phyloP scores from a whole-genome alignment of 225 moss, liverwort and hornwort species.

The Pseudoscleropodium purum region DNA sequence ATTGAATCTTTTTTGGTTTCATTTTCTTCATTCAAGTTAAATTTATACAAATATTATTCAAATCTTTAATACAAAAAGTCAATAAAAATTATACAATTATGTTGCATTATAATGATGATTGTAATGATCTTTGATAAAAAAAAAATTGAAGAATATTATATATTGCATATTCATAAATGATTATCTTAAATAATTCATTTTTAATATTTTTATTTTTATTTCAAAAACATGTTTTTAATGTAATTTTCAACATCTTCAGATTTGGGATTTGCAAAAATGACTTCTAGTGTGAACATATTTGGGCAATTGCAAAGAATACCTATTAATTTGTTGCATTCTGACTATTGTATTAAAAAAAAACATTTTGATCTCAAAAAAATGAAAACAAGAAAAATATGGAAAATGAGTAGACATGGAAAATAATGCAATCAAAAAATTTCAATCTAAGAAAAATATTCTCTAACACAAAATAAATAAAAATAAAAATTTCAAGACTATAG shows the following conservation, averaged over 20 bases:
- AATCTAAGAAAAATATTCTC: background rate
- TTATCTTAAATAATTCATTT: background rate
- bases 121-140: background rate
- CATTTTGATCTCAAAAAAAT: too few relatives aligned
- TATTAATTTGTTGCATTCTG: background rate
- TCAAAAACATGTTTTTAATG: too few relatives aligned
- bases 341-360: background rate
- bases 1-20: background rate
- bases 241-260: background rate
- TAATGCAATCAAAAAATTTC: background rate
- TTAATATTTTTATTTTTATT: background rate
- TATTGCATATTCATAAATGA: background rate
- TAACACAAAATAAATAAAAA: background rate
- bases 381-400: fast-evolving
- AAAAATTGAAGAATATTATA: background rate
- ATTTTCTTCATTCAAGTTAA: background rate
- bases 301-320: fast-evolving
- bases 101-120: background rate
- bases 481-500: background rate
- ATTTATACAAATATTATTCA: background rate
- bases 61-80: background rate
- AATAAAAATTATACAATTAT: background rate
- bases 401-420: background rate
- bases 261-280: too few relatives aligned
- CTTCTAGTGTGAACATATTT: fast-evolving